phyloP scores from a whole-genome alignment of 805 yeast genomes.

The Lipomyces sp. region DNA sequence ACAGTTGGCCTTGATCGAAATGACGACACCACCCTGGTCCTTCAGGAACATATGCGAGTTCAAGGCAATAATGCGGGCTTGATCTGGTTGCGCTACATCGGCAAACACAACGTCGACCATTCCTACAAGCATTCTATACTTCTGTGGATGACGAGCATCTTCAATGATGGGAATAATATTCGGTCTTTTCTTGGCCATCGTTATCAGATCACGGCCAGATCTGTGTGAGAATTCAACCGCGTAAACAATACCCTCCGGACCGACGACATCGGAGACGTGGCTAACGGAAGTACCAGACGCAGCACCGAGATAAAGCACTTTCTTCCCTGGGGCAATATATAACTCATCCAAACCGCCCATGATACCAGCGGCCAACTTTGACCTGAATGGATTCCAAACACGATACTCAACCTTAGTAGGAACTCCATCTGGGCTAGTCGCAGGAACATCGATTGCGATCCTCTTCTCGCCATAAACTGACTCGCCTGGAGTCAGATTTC shows the following conservation, averaged over 20 bases:
- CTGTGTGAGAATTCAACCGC: slow-evolving; percentile 99
- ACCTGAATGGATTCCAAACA: slow-evolving; percentile 99
- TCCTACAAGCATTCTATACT: slow-evolving; percentile 97
- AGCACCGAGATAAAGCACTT: slow-evolving; percentile 97
- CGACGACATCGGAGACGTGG: slow-evolving; percentile 97
- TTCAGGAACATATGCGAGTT: slow-evolving; percentile 97
- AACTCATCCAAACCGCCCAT: slow-evolving; percentile 99
- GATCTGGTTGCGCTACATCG: slow-evolving; percentile 99
- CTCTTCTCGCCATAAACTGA: slow-evolving; percentile 98
- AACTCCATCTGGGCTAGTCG: slow-evolving; percentile 65
- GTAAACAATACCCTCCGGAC: slow-evolving; percentile 98
- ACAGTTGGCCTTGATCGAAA: slow-evolving; percentile 99
- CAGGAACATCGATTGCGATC: slow-evolving; percentile 89
- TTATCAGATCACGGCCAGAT: slow-evolving; percentile 98
- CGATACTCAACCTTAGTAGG: slow-evolving; percentile 96
- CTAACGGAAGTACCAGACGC: slow-evolving; percentile 99
- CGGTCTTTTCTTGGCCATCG: slow-evolving; percentile 99
- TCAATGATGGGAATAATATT: slow-evolving; percentile 98
- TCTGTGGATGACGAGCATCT: slow-evolving; percentile 99
- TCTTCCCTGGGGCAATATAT: slow-evolving; percentile 97
- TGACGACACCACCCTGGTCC: slow-evolving; percentile 98
- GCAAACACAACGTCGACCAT: slow-evolving; percentile 99
- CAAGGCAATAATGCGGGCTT: slow-evolving; percentile 98
- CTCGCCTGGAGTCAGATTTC: slow-evolving; percentile 97
- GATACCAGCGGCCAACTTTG: slow-evolving; percentile 99